A percentile compares a stretch with the other conserved stretches of the same genome.
Conservation (phyloP, 2,329 filamentous ascomycete species). For the Hymenoscyphus fraxineus region DNA sequence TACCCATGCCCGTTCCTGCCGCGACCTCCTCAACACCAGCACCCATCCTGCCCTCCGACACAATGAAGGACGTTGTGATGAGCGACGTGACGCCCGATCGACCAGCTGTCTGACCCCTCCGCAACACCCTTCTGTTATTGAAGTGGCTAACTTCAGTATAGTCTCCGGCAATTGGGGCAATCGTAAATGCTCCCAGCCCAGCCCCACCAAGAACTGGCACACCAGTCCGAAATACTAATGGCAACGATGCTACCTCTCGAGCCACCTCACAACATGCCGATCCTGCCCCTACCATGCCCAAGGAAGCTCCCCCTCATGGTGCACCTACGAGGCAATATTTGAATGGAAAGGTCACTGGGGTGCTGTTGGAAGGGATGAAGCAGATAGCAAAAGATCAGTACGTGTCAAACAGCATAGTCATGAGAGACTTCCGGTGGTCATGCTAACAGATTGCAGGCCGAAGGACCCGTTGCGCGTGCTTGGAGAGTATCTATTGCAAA, state of each 20-base stretch:
- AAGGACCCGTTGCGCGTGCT: slow-evolving; percentile 64
- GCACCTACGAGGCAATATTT: slow-evolving; percentile 68
- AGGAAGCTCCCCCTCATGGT: slow-evolving; percentile 60
- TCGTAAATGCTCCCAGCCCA: slow-evolving; percentile 29
- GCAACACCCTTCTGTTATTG: background rate
- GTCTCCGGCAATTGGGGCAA: slow-evolving; percentile 23
- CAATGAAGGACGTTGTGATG: slow-evolving; percentile 30
- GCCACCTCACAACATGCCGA: slow-evolving; percentile 57
- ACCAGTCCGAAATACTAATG: slow-evolving; percentile 40
- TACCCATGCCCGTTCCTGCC: background rate
- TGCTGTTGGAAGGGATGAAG: slow-evolving; percentile 72
- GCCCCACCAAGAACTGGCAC: slow-evolving; percentile 44
- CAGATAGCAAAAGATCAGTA: slow-evolving; percentile 66
- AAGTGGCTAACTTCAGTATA: slow-evolving; percentile 15
- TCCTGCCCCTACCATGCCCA: slow-evolving; percentile 48
- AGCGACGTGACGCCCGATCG: slow-evolving; percentile 26
- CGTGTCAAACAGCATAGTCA: slow-evolving; percentile 35
- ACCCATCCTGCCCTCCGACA: slow-evolving; percentile 17
- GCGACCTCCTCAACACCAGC: background rate
- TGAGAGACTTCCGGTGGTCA: background rate
- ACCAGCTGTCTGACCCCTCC: slow-evolving; percentile 22
- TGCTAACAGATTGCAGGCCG: slow-evolving; percentile 45
- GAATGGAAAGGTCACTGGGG: slow-evolving; percentile 65
- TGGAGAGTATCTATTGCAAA: slow-evolving; percentile 67
- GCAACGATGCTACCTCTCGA: slow-evolving; percentile 45